These are phyloP conservation scores for Wickerhamiella azymoides DNA, from an alignment of 805 yeast species.

Conservation along the genomic window DNA sequence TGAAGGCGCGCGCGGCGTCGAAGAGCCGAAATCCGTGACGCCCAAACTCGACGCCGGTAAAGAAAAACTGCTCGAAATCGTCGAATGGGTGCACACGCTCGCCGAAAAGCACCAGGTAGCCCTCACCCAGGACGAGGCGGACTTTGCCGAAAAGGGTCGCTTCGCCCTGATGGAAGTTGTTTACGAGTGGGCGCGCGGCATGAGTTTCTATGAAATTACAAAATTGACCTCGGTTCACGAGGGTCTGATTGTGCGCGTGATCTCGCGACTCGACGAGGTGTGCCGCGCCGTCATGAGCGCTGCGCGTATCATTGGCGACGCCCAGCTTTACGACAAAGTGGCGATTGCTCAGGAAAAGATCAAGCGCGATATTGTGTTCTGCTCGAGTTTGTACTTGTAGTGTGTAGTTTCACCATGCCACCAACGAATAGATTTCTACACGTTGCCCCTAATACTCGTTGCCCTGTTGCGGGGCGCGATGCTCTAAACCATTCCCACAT, in stretches of 20 bases:
- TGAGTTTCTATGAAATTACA: slow-evolving; percentile 83
- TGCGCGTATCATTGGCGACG: slow-evolving; percentile 86
- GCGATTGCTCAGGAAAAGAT: slow-evolving; percentile 84
- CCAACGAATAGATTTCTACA: too few relatives aligned
- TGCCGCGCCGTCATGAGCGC: slow-evolving; percentile 92
- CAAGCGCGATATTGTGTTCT: slow-evolving; percentile 92
- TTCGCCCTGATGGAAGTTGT: slow-evolving; percentile 88
- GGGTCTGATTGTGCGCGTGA: slow-evolving; percentile 93
- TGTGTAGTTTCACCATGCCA: too few relatives aligned
- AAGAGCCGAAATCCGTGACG: slow-evolving; percentile 52
- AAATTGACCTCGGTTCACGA: slow-evolving; percentile 79
- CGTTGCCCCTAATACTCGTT: too few relatives aligned
- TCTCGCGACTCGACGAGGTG: slow-evolving; percentile 84
- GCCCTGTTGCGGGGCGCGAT: too few relatives aligned
- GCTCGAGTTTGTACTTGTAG: slow-evolving; percentile 80
- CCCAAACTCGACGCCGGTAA: slow-evolving; percentile 61
- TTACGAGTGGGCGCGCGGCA: slow-evolving; percentile 96
- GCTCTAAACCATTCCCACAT: too few relatives aligned
- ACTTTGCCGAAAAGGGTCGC: slow-evolving; percentile 67
- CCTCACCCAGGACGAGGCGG: slow-evolving; percentile 71
- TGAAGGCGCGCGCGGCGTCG: slow-evolving; percentile 66
- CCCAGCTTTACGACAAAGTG: slow-evolving; percentile 80
- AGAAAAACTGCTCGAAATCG: slow-evolving; percentile 53
- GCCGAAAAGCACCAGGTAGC: slow-evolving; percentile 57
- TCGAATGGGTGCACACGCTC: slow-evolving; percentile 44